Base-by-base conservation (phyloP, 345 rosid genomes). In the Geranium brycei region DNA sequence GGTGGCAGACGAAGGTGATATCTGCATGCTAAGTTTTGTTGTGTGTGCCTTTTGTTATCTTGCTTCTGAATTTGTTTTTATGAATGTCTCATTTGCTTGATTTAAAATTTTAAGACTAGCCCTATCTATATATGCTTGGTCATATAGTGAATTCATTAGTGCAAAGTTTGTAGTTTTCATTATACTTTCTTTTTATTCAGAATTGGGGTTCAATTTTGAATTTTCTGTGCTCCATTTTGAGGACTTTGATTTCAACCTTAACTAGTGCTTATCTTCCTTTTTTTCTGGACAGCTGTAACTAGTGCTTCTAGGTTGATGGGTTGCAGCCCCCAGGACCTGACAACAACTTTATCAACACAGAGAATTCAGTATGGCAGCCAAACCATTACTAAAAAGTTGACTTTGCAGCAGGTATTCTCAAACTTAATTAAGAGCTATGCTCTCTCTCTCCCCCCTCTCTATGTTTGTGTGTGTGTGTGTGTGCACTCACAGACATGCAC, bases 321-420 rank as follows among this genome's bases (percentile, higher is more conserved):
- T 55, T 93, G 95, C 73, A 69, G 77, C 67, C 68, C 77, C 32
- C 75, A 75, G 62, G 91, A 82, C 66, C 68, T 93, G 71, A 74
- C 76, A 78, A 61, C 70, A 38, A 83, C 82, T 72, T 74, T 93
- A 79, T 93, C 95, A 65, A 80, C 83, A 61, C 86, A 80, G 61
- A 86, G 75, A 80, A 82, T 88, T 56, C 84, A 64, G 79, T 87
- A 80, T 56, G 96, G 95, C 68, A 88, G 76, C 60, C 95, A 93
- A 58, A 71, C 66, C 53, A 80, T 93, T 62, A 73, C 82, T 60
- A 86, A 90, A 65, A 86, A 69, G 69, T 77, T 86, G 80, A 90
- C 96, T 35, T 53, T 90, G 82, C 90, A 69, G 75, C 90, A 93
- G 99, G 99, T 86, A 59, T 66, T 72, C 68, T 31, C 61, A 16